phyloP scores from a whole-genome alignment of 139 green algal species.

The Coccomyxa sp. region DNA sequence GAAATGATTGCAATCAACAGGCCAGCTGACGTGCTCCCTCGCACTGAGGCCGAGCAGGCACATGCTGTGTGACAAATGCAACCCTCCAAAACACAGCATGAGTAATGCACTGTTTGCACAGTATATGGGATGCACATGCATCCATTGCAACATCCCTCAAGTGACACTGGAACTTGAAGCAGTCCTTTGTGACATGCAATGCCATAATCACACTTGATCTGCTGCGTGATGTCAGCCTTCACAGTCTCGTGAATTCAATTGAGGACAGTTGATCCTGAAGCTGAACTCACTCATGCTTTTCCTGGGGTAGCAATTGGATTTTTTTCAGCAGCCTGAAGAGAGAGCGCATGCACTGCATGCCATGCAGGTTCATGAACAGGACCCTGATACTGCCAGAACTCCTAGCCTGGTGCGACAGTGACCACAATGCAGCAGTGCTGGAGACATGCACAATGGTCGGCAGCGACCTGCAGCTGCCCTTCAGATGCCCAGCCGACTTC shows the following conservation, averaged over 20 bases:
- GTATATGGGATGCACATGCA: background rate
- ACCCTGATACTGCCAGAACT: background rate
- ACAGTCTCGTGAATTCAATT: background rate
- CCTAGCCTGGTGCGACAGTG: background rate
- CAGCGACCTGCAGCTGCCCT: constrained; percentile 20
- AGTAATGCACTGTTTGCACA: background rate
- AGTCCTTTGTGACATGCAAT: too few relatives aligned
- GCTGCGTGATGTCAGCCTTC: background rate
- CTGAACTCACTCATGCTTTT: background rate
- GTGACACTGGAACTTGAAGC: too few relatives aligned
- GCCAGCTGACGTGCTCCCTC: too few relatives aligned
- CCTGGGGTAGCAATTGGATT: background rate
- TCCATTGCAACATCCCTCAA: background rate
- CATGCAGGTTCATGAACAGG: background rate
- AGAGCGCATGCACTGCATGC: background rate
- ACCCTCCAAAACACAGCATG: background rate
- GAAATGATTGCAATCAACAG: too few relatives aligned
- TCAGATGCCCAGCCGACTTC: constrained; percentile 21
- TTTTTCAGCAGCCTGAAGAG: background rate
- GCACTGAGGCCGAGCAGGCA: background rate
- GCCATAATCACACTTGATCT: background rate
- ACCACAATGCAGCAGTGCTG: background rate
- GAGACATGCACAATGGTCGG: constrained; percentile 4
- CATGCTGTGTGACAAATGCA: background rate
- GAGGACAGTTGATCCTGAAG: background rate